A percentile compares a stretch with the other conserved stretches of the same genome.
Conservation (phyloP, 768 basidiomycete genomes). For the Clathrus columnatus region DNA sequence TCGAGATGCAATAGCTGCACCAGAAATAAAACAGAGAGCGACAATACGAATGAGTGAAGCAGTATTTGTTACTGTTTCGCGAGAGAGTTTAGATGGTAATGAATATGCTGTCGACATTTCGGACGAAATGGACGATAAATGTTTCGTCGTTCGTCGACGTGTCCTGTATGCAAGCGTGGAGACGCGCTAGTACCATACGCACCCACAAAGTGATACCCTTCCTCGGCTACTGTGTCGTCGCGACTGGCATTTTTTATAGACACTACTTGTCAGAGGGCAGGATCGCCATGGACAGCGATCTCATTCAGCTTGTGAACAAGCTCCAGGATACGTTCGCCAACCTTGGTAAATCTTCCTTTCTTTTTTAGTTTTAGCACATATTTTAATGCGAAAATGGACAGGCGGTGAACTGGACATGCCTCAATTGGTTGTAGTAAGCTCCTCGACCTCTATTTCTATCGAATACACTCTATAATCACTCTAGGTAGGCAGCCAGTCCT, state of each 20-base stretch:
- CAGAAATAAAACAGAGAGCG: constrained; percentile 84
- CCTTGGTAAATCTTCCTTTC: constrained; percentile 47
- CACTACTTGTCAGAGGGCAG: background rate
- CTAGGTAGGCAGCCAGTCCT: constrained; percentile 93
- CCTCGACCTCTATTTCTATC: background rate
- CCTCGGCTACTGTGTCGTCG: background rate
- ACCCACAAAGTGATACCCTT: background rate
- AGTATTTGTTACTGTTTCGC: constrained; percentile 74
- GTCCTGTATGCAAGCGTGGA: constrained; percentile 1
- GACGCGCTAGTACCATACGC: background rate
- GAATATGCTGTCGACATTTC: constrained; percentile 13
- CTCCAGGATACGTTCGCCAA: constrained; percentile 90
- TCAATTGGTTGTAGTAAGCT: constrained; percentile 77
- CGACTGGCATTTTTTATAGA: background rate
- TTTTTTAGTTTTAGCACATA: background rate
- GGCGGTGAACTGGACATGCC: constrained; percentile 92
- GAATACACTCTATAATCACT: background rate
- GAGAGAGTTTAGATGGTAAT: constrained; percentile 25
- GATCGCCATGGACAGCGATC: constrained; percentile 76
- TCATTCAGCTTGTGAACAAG: constrained; percentile 91
- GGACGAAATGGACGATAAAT: background rate
- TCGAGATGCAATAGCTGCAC: constrained; percentile 89
- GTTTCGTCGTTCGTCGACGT: constrained; percentile 4
- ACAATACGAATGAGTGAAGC: constrained; percentile 85
- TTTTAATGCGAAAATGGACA: constrained; percentile 26